These are phyloP conservation scores for Metrosideros polymorpha DNA, from an alignment of 441 rosid species.

Conservation along the genomic window DNA sequence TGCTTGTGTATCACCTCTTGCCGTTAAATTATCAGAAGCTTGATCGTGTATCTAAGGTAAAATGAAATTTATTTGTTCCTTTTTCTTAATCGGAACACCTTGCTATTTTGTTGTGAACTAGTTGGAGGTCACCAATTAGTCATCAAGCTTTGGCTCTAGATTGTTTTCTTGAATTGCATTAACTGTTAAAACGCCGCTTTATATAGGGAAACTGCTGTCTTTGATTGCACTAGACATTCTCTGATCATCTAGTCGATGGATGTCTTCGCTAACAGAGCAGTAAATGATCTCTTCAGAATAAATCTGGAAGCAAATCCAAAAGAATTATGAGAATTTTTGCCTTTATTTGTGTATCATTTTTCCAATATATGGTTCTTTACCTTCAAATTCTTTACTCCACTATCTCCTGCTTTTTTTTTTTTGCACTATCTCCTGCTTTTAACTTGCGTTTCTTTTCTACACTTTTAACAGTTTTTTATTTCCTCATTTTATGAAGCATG, in stretches of 20 bases:
- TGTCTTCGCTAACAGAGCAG: background rate
- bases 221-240: background rate
- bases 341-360: background rate
- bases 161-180: background rate
- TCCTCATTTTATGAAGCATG: slow-evolving; percentile 43
- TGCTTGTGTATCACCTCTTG: background rate
- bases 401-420: background rate
- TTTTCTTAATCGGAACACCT: background rate
- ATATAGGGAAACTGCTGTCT: background rate
- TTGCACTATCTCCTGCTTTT: background rate
- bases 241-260: background rate
- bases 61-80: background rate
- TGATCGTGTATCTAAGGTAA: background rate
- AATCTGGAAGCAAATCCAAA: background rate
- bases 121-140: background rate
- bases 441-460: background rate
- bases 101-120: background rate
- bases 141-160: background rate
- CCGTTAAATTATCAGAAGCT: background rate
- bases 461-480: background rate
- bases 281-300: background rate
- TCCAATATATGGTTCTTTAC: background rate
- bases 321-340: background rate
- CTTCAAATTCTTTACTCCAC: background rate
- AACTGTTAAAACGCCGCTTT: background rate